Evolutionary conservation across 2,329 filamentous ascomycete species (phyloP), one percentile per base, ranked within the genome.

Genomic region (Pseudocercospora vitis): DNA sequence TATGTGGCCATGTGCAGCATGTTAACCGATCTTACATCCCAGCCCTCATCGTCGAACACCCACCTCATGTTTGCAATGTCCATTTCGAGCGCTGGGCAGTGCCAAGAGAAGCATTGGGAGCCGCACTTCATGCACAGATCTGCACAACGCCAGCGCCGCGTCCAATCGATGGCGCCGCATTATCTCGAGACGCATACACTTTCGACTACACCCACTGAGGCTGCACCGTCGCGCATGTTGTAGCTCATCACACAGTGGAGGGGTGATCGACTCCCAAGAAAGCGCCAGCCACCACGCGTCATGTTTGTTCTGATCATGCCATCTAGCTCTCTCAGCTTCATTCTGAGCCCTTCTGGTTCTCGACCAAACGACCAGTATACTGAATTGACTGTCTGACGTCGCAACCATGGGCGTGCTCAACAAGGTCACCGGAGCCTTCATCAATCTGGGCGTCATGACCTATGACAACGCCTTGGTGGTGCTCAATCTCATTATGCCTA

Each of bases 401-500:
- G 24, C 42, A 45, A 56, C n/a, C 23, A 64, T 64, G 62, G 59
- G 60, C 26, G 49, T 63, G 19, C 21, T 63, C 28, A 53, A 50
- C 23, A 64, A 64, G 40, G 37, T 64, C 42, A 57, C 48, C n/a
- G 53, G 56, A 19, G 52, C 61, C 11, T 65, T 73, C 49, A 63
- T 72, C 54, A 67, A 71, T 57, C 53, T 71, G 19, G 67, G 68
- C 26, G 68, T 74, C 48, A 66, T 74, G 35, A 57, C 62, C 35
- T 74, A 71, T 70, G 72, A 74, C 60, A 71, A 72, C 50, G 60
- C 59, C 35, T 63, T 73, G 42, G 71, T 72, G 50, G 50, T 72
- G 44, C 63, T 71, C 24, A 74, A 74, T 53, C 58, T 72, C 26
- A 28, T 73, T 23, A 68, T 68, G 26, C 71, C 71, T 12, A 65